Evolutionary conservation across 495 filamentous ascomycete species (phyloP).

Genomic region (Talaromyces wortmannii): DNA sequence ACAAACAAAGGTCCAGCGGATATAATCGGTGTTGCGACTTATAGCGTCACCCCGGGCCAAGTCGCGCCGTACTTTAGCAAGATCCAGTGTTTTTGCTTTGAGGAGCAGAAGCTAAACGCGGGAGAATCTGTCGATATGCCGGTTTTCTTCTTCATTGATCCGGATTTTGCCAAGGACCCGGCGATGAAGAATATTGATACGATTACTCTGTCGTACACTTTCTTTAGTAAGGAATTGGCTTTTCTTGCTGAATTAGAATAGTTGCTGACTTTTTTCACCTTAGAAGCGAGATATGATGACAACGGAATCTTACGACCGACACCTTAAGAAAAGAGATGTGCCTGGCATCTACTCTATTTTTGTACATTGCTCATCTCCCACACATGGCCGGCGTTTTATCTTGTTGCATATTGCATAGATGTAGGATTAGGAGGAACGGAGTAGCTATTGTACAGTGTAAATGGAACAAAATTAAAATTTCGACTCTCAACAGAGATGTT

Average conservation of each 20-base stretch:
- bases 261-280: background rate
- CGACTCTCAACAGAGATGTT: background rate
- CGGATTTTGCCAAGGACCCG: constrained; percentile 85
- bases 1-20: constrained; percentile 83
- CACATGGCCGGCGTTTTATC: constrained; percentile 1
- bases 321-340: background rate
- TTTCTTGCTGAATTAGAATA: constrained; percentile 7
- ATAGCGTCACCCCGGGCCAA: constrained; percentile 92
- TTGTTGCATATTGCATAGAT: constrained; percentile 1
- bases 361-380: constrained; percentile 3
- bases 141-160: constrained; percentile 98
- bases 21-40: constrained; percentile 97
- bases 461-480: background rate
- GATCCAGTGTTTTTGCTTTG: constrained; percentile 99
- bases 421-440: background rate
- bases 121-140: constrained; percentile 99
- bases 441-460: background rate
- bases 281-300: constrained; percentile 82
- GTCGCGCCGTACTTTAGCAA: constrained; percentile 98
- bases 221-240: constrained; percentile 72
- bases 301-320: constrained; percentile 57
- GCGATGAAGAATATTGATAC: constrained; percentile 92
- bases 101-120: constrained; percentile 89
- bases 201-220: constrained; percentile 93
- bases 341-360: too few species aligned